phyloP scores from a whole-genome alignment of 768 basidiomycete genomes.

The Calocybe cyanea region DNA sequence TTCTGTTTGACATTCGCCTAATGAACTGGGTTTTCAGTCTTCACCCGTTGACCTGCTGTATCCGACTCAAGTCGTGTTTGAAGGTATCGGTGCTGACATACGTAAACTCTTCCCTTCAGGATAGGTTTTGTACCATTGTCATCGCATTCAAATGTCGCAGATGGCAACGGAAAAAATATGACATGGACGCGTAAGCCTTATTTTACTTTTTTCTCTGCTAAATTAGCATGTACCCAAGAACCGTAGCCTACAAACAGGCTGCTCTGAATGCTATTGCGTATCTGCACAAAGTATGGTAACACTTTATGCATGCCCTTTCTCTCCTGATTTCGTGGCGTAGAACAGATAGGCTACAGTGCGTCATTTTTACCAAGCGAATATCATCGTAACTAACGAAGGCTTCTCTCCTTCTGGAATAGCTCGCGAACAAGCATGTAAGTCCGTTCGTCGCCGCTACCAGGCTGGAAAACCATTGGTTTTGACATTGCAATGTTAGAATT shows the following conservation, averaged over 20 bases:
- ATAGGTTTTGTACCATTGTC: neutral
- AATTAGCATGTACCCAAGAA: slow-evolving; percentile 28
- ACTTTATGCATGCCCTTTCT: neutral
- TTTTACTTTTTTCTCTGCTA: neutral
- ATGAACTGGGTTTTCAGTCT: too few relatives aligned
- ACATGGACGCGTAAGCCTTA: slow-evolving; percentile 64
- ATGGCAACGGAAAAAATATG: slow-evolving; percentile 68
- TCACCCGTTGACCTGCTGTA: too few relatives aligned
- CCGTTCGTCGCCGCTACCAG: too few relatives aligned
- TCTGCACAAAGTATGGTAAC: slow-evolving; percentile 50
- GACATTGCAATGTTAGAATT: slow-evolving; percentile 37
- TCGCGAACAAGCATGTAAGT: slow-evolving; percentile 70
- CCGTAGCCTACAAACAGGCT: slow-evolving; percentile 79
- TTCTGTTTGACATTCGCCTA: too few relatives aligned
- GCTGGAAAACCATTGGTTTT: neutral
- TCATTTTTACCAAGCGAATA: too few relatives aligned
- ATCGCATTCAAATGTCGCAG: too few relatives aligned
- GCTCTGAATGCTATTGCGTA: slow-evolving; percentile 74
- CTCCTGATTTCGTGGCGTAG: neutral
- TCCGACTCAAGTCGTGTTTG: slow-evolving; percentile 69
- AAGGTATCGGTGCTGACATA: slow-evolving; percentile 70
- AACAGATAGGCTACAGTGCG: slow-evolving; percentile 69
- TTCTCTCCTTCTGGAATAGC: slow-evolving; percentile 31
- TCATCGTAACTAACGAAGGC: too few relatives aligned
- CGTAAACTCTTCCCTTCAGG: slow-evolving; percentile 46